These are phyloP conservation scores for Paraglomus brasilianum DNA, from an alignment of 192 early-diverging fungal species.

Conservation along the genomic window DNA sequence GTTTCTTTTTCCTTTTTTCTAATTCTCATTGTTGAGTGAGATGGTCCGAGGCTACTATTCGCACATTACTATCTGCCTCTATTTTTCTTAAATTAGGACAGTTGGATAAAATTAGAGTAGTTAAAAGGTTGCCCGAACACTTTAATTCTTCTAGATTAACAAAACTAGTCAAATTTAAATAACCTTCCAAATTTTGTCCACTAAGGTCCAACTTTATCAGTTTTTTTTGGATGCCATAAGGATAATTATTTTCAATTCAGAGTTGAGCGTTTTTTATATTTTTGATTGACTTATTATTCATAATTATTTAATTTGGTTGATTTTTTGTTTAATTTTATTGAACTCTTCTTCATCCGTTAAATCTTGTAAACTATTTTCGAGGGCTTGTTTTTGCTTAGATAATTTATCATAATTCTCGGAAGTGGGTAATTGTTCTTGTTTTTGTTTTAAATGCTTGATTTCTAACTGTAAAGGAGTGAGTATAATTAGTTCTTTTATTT, in stretches of 20 bases:
- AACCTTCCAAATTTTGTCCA: too few relatives aligned
- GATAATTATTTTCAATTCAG: background rate
- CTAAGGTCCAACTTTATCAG: too few relatives aligned
- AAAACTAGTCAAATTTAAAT: too few relatives aligned
- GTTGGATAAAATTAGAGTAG: constrained; percentile 8
- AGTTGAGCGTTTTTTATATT: constrained; percentile 9
- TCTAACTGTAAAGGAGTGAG: constrained; percentile 15
- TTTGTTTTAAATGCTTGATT: background rate
- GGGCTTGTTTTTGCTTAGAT: background rate
- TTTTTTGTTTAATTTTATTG: background rate
- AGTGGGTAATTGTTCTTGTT: constrained; percentile 12
- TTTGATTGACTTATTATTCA: too few relatives aligned
- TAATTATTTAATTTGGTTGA: constrained; percentile 18
- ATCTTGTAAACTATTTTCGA: constrained; percentile 8
- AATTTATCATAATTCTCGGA: constrained; percentile 6
- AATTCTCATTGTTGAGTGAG: too few relatives aligned
- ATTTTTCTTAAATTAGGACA: background rate
- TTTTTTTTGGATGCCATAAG: too few relatives aligned
- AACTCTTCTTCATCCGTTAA: background rate
- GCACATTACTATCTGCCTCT: too few relatives aligned
- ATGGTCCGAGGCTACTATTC: too few relatives aligned
- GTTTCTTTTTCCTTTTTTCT: too few relatives aligned
- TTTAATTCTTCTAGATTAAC: constrained; percentile 28
- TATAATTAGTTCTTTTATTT: constrained; percentile 19
- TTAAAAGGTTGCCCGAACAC: constrained; percentile 7